Percentiles rank a stretch among this genome's conserved stretches.
Conservation (phyloP, 805 yeast genomes). For the Nakazawaea holstii region DNA sequence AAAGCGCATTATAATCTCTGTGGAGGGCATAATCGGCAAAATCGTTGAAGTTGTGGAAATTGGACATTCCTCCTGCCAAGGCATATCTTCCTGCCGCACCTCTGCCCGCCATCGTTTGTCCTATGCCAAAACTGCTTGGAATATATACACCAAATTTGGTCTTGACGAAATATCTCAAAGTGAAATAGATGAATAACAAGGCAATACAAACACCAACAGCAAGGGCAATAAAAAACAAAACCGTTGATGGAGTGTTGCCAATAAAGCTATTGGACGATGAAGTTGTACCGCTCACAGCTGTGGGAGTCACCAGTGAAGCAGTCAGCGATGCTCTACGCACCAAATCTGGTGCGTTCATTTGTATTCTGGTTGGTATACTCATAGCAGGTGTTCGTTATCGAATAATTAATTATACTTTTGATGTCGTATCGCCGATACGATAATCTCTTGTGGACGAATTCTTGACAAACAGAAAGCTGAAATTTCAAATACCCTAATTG, state of each 20-base stretch:
- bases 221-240: constrained; percentile 57
- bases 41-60: constrained; percentile 2
- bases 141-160: constrained; percentile 50
- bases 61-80: constrained; percentile 3
- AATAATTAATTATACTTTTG: too few relatives aligned
- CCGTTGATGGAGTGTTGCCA: constrained; percentile 53
- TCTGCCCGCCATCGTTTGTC: background rate
- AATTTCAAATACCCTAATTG: too few relatives aligned
- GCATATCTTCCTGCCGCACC: constrained; percentile 10
- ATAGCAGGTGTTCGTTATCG: too few relatives aligned
- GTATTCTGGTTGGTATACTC: too few relatives aligned
- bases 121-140: constrained; percentile 16
- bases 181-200: constrained; percentile 49
- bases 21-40: constrained; percentile 20
- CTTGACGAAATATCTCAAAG: constrained; percentile 54
- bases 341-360: background rate
- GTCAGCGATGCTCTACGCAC: background rate
- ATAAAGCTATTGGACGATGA: constrained; percentile 15
- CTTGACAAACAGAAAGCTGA: too few relatives aligned
- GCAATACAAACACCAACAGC: constrained; percentile 60
- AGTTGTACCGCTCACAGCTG: background rate
- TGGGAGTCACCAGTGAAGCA: background rate
- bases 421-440: too few relatives aligned
- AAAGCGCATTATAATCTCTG: constrained; percentile 17
- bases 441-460: too few relatives aligned